These are phyloP conservation scores for Termitomyces sp. DNA, from an alignment of 768 basidiomycete genomes.

Conservation along the genomic window DNA sequence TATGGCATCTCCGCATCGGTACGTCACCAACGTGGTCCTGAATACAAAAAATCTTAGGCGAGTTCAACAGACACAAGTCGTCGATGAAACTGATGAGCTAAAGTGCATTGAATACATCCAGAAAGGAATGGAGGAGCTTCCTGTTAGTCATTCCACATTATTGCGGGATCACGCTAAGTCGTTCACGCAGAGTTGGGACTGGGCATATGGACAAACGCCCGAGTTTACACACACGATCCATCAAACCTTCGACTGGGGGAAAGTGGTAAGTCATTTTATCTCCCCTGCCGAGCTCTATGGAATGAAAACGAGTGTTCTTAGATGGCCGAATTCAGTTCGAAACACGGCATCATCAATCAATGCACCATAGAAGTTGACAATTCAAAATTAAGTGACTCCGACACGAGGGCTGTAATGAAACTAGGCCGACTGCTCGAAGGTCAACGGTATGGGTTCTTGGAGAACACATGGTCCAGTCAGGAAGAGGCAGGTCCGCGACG, in stretches of 20 bases:
- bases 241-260: slow-evolving; percentile 51
- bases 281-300: neutral
- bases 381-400: slow-evolving; percentile 13
- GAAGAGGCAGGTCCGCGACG: slow-evolving; percentile 12
- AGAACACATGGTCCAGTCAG: slow-evolving; percentile 5
- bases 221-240: slow-evolving; percentile 73
- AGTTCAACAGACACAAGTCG: slow-evolving; percentile 32
- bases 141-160: slow-evolving; percentile 38
- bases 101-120: slow-evolving; percentile 57
- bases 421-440: slow-evolving; percentile 23
- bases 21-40: neutral
- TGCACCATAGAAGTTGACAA: slow-evolving; percentile 35
- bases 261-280: slow-evolving; percentile 35
- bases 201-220: slow-evolving; percentile 91
- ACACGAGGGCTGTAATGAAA: slow-evolving; percentile 2
- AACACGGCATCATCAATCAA: slow-evolving; percentile 62
- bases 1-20: slow-evolving; percentile 43
- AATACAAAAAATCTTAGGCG: neutral
- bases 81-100: slow-evolving; percentile 47
- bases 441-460: slow-evolving; percentile 34
- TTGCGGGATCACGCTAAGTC: neutral
- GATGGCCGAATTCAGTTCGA: slow-evolving; percentile 54
- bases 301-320: slow-evolving; percentile 18
- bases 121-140: slow-evolving; percentile 71
- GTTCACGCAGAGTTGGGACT: slow-evolving; percentile 76